Evolutionary conservation across 352 stramenopile genomes (phyloP), one percentile per base, ranked within the genome.

Genomic region (Hyaloperonospora arabidopsidis): DNA sequence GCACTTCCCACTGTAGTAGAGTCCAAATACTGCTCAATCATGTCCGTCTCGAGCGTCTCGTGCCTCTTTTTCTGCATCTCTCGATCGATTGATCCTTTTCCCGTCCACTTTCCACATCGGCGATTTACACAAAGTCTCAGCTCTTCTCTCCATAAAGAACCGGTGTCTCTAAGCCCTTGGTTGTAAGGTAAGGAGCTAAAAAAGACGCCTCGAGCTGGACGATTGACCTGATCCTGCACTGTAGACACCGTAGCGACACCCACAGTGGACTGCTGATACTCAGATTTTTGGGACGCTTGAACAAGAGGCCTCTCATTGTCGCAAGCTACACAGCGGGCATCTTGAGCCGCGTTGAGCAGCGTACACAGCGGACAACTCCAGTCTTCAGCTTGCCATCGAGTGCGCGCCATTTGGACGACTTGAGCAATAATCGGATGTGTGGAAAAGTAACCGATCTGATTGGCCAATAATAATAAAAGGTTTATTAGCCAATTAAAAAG

Each of bases 321-420:
- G 32, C 78, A 88, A 44, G 75, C 78, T 7, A 57, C 65, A 46
- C 78, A 88, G 13, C 62, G 65, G 13, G 65, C 53, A 25, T 84
- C 72, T 13, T 59, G 48, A 49, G 68, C 71, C 18, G 52, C 43
- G 60, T 88, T 88, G 10, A 85, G 57, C 38, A 88, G 63, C 69
- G 78, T 88, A 34, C 78, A 88, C 21, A 88, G 71, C 55, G 63
- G 56, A 43, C 78, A 88, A 61, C 73, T 88, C 78, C 78, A 88
- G 52, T 86, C 71, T 19, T 59, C 32, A 5, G 49, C 44, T 23
- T 45, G 50, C 8, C 52, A 36, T 21, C 47, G 39, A 44, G 59
- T 72, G 32, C 60, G 57, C 65, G 65, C 62, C 65, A 74, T 74
- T 61, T 66, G 56, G 25, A 56, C 59, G 65, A 58, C 17, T 54